Percentiles rank a stretch among this genome's conserved stretches.
phyloP scores from a whole-genome alignment of 2,329 filamentous ascomycete species.

The Fusarium sp. region DNA sequence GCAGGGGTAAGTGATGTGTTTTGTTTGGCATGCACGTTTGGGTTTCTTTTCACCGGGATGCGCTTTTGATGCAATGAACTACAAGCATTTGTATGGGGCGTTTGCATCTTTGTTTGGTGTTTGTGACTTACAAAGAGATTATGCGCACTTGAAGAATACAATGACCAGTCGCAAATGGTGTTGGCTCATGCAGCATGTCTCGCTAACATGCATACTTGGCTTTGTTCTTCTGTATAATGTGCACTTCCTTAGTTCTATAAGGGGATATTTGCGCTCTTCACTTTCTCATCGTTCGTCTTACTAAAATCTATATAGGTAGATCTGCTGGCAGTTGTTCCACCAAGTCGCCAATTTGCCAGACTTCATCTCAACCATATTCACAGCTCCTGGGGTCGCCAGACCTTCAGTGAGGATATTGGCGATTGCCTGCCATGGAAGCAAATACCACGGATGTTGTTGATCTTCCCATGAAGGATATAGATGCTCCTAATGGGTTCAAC shows the following conservation, averaged over 20 bases:
- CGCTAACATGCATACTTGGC: constrained; percentile 14
- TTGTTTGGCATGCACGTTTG: constrained; percentile 11
- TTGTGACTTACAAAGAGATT: neutral
- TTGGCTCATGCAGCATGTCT: constrained; percentile 13
- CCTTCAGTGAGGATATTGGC: constrained; percentile 32
- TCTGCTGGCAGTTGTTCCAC: neutral
- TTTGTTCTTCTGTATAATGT: neutral
- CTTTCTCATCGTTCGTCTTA: neutral
- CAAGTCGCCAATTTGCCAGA: constrained; percentile 10
- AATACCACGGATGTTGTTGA: constrained; percentile 62
- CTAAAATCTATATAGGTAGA: constrained; percentile 23
- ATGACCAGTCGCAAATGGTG: neutral
- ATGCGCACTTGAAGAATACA: constrained; percentile 10
- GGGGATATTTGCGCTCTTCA: neutral
- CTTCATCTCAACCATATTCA: constrained; percentile 13
- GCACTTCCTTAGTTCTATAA: neutral
- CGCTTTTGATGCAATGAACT: constrained; percentile 2
- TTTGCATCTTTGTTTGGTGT: neutral
- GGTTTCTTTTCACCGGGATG: neutral
- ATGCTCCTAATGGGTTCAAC: constrained; percentile 48
- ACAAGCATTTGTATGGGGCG: no score
- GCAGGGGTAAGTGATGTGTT: constrained; percentile 38
- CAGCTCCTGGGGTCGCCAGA: constrained; percentile 39
- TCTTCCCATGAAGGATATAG: constrained; percentile 61
- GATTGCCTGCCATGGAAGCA: constrained; percentile 26